Percentiles rank a stretch among this genome's conserved stretches.
Conservation (phyloP, 2,329 filamentous ascomycete genomes). For the Botryotinia convoluta region DNA sequence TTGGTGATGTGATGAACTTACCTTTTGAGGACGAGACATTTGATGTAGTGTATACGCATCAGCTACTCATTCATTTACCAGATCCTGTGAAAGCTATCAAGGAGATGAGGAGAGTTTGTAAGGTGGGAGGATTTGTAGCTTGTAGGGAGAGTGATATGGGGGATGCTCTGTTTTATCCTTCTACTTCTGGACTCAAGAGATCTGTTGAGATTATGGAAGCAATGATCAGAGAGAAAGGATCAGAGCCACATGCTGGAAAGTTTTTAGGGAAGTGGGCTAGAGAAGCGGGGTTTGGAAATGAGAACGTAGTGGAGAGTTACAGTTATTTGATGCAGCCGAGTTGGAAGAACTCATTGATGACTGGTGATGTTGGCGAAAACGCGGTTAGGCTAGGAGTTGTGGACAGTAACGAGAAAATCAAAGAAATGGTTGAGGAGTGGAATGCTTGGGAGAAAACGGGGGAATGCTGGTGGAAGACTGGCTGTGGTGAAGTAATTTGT, state of each 20-base stretch:
- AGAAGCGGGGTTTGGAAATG: slow-evolving; percentile 7
- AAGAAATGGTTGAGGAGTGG: slow-evolving; percentile 1
- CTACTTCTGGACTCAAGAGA: background rate
- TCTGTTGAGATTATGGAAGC: background rate
- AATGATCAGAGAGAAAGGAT: slow-evolving; percentile 18
- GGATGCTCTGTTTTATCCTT: slow-evolving; percentile 9
- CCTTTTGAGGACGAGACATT: slow-evolving; percentile 16
- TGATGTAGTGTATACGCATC: slow-evolving; percentile 20
- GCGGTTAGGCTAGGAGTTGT: background rate
- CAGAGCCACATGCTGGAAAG: slow-evolving; percentile 1
- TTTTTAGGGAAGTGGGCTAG: slow-evolving; percentile 12
- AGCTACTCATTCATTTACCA: slow-evolving; percentile 15
- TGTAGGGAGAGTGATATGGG: slow-evolving; percentile 16
- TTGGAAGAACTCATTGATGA: background rate
- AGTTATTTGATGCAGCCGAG: slow-evolving; percentile 19
- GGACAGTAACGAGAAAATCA: background rate
- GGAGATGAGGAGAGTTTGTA: slow-evolving; percentile 20
- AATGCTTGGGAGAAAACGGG: slow-evolving; percentile 14
- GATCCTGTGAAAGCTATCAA: background rate
- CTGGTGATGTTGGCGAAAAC: background rate
- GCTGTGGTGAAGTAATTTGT: slow-evolving; percentile 18
- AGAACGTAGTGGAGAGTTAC: background rate
- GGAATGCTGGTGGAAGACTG: slow-evolving; percentile 18
- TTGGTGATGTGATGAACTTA: slow-evolving; percentile 14
- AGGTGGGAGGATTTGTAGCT: slow-evolving; percentile 8